Evolutionary conservation across 176 grass and related monocot genomes (phyloP), one percentile per base, ranked within the genome.

Genomic region (Oryza meyeriana): DNA sequence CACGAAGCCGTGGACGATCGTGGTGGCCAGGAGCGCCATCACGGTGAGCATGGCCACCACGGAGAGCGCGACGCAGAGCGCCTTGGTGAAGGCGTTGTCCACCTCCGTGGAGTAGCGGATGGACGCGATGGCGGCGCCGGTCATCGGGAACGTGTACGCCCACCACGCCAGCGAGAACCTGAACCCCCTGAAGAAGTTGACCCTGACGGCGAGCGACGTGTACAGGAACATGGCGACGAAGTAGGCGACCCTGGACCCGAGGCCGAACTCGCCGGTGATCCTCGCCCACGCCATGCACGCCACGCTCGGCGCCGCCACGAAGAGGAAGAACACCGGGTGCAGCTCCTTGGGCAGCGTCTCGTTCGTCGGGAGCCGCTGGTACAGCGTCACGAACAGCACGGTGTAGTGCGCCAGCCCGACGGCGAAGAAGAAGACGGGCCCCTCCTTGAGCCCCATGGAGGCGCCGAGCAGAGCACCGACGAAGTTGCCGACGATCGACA

Each of bases 301-400:
- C 29, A 88, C 87, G 41, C 75, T 88, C 2, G 90, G 93, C 25
- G 83, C 90, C 0, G 93, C 93, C 5, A 95, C 88, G 41, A 95
- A 95, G 6, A 95, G 71, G 70, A 92, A 95, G 90, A 92, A 95
- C 35, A 95, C 93, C 2, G 90, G 93, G 71, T 95, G 93, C 25
- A 92, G 86, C 33, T 95, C 93, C 75, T 70, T 84, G 3, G 93
- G 90, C 18, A 95, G 79, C 1, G 90, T 90, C 65, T 90, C 82
- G 29, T 92, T 95, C 5, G 93, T 95, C 2, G 93, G 93, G 12
- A 95, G 82, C 74, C 88, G 91, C 82, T 95, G 93, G 77, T 95
- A 95, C 28, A 92, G 82, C 61, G 93, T 95, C 17, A 95, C 93
- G 30, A 95, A 95, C 12, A 95, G 73, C 17, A 95, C 90, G 6